These are phyloP conservation scores for Nemania sp. DNA, from an alignment of 2,329 filamentous ascomycete genomes.

Conservation along the genomic window DNA sequence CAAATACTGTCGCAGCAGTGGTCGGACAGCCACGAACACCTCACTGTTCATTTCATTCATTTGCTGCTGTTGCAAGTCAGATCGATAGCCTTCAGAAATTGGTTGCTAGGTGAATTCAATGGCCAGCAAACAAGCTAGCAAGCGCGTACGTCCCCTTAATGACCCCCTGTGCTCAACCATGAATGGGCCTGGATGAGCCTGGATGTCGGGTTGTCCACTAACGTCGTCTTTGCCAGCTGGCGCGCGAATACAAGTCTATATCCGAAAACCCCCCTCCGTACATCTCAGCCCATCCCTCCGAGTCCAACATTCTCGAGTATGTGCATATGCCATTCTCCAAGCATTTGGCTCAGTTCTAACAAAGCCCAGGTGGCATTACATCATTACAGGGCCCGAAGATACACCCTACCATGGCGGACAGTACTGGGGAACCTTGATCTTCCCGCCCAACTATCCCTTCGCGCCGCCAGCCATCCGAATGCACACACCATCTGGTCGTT, in stretches of 20 bases:
- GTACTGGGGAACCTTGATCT: conserved; percentile 97
- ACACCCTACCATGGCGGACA: conserved; percentile 96
- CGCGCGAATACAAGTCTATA: conserved; percentile 72
- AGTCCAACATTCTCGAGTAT: conserved; percentile 90
- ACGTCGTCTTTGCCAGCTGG: conserved; percentile 60
- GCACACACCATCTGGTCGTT: conserved; percentile 96
- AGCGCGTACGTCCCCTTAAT: conserved; percentile 66
- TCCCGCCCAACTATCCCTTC: conserved; percentile 96
- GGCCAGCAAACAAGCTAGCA: conserved; percentile 79
- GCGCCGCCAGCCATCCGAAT: conserved; percentile 97
- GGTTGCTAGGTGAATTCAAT: conserved; percentile 56
- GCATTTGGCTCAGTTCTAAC: conserved; percentile 36
- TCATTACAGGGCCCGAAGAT: conserved; percentile 92
- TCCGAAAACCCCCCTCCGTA: conserved; percentile 85
- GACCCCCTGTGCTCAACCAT: not conserved
- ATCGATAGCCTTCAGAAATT: conserved; percentile 37
- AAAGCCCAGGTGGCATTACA: conserved; percentile 83
- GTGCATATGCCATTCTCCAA: conserved; percentile 47
- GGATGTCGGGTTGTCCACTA: conserved; percentile 10
- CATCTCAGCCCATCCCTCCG: conserved; percentile 89
- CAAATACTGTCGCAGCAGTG: not conserved
- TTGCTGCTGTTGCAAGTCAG: conserved; percentile 35
- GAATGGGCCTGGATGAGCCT: not conserved
- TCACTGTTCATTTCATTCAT: conserved; percentile 2
- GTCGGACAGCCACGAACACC: not conserved